Base-by-base conservation (phyloP, 2,329 filamentous ascomycete genomes). In the Eutypa lata region DNA sequence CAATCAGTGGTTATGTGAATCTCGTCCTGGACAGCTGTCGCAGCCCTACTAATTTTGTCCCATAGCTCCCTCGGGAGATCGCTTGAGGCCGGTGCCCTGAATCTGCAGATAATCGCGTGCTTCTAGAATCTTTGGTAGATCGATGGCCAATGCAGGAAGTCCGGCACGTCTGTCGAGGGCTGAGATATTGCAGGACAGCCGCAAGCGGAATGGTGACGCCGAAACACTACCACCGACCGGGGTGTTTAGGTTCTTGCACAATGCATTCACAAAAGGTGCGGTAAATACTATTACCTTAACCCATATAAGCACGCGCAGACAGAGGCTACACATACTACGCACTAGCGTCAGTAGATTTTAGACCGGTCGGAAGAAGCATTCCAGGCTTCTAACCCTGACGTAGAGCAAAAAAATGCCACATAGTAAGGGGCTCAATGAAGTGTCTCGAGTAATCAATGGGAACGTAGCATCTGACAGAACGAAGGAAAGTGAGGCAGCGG, bases 91-190 rank as follows among this genome's bases (percentile, higher is more conserved):
- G 61, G 58, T 57, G 55, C 53, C 56, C 54, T 54, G 50, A 28
- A 38, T 53, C 57, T 63, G 55, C 58, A 57, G 48, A 49, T 52
- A 50, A 50, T 60, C 54, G 51, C 53, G 48, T 47, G 38, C 59
- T 67, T 67, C 64, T 66, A 67, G 64, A 66, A 66, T 53, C 48
- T 56, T 49, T 53, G 45, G 51, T 61, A 54, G 61, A 53, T 62
- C 61, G 57, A 51, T 45, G 49, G 51, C 22, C 52, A 35, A 49
- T 57, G 44, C 55, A 52, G 52, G 53, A 52, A 48, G 60, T 47
- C 52, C 56, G 54, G 52, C 48, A 48, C 50, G 22, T 28, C 48
- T 24, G 49, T 11, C 37, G 7, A 37, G 19, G 31, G 26, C 38
- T 21, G 44, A 26, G 21, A 43, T n/a, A 50, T 50, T 28, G 35